phyloP scores from a whole-genome alignment of 176 grass and related monocot genomes.

The Oryza meridionalis region DNA sequence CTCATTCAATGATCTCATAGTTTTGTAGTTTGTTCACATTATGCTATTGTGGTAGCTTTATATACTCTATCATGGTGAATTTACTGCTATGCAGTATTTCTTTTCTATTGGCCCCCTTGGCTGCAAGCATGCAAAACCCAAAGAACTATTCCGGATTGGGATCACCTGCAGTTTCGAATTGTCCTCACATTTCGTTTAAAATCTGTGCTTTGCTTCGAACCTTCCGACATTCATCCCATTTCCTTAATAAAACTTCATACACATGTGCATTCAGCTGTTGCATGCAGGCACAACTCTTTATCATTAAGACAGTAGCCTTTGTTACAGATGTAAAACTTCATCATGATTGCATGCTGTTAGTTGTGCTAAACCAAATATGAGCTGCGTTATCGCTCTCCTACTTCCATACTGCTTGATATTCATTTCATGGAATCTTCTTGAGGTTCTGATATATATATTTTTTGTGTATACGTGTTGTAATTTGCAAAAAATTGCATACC shows the following conservation, averaged over 20 bases:
- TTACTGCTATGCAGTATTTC: neutral
- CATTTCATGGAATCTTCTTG: neutral
- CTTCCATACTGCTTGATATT: neutral
- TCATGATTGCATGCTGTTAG: neutral
- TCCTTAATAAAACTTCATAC: neutral
- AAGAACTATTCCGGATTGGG: too few species aligned
- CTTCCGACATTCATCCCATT: neutral
- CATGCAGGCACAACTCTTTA: neutral
- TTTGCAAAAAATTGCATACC: neutral
- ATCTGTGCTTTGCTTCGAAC: neutral
- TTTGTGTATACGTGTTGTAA: neutral
- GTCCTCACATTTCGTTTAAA: neutral
- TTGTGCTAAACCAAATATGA: neutral
- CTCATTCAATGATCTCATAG: neutral
- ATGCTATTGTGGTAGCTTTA: neutral
- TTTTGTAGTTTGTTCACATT: neutral
- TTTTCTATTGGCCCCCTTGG: constrained; percentile 2
- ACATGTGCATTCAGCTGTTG: neutral
- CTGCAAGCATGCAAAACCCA: neutral
- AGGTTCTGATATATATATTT: neutral
- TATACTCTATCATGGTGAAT: neutral
- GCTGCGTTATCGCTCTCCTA: neutral
- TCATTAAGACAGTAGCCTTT: neutral
- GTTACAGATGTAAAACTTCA: neutral
- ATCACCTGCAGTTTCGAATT: neutral